Base-by-base conservation (phyloP, 768 basidiomycete genomes). In the Pleurotus salmoneostramineus region DNA sequence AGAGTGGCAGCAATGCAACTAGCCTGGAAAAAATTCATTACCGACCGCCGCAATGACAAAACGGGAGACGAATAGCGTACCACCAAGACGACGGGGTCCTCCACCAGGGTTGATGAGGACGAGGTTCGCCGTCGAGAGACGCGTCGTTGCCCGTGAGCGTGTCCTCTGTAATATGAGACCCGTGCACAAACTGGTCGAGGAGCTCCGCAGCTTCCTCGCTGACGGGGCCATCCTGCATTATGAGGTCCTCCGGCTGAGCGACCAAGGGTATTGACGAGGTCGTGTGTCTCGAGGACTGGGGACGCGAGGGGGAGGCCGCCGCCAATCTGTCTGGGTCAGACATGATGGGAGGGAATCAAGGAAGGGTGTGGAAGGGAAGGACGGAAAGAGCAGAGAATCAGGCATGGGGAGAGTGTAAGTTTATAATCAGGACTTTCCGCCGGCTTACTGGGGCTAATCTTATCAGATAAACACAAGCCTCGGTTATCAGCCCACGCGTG, bases 71-170 rank as follows among this genome's bases (percentile, higher is more conserved):
- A 34, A 47, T 32, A 37, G 35, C 37, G 31, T 17, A 91, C 91
- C 90, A 92, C 72, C 76, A 79, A 0, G 88, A 78, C 0, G 89
- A 90, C 3, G 91, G 88, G 43, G 80, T 74, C 71, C 76, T 89
- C 82, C 87, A 91, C 89, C 90, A 92, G 3, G 89, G 85, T 47
- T 3, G 21, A 27, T 27, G 21, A 78, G 73, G 61, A 58, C 67
- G 64, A 60, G 70, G 64, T 49, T 65, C 61, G 65, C 58, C 15
- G 35, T 17, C 48, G 54, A 5, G 50, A 56, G 6, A 10, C 49
- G 64, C 7, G 56, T 60, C 31, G 3, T 57, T 8, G 57, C 56
- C 37, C 58, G 58, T 14, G 4, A 72, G 72, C 31, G 72, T 69
- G 52, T 72, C 72, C 11, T 77, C 79, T 34, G 69, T 65, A 4